phyloP scores from a whole-genome alignment of 257 asterid genomes.

The Petrea volubilis region DNA sequence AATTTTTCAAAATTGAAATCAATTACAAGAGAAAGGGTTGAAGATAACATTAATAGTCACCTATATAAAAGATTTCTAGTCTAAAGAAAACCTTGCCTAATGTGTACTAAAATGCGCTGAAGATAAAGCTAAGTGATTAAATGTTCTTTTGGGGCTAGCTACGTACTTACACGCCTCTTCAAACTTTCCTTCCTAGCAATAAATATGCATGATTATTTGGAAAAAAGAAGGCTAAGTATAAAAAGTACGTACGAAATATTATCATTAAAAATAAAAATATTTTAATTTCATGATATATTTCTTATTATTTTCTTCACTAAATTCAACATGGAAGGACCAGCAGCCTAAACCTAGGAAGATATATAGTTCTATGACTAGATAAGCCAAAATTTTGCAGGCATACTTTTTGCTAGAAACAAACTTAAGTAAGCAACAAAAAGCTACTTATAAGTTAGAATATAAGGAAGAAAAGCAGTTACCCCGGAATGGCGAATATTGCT shows the following conservation, averaged over 20 bases:
- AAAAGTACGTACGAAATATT: too few species aligned
- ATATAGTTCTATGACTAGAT: not conserved
- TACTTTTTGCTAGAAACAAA: not conserved
- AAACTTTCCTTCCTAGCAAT: not conserved
- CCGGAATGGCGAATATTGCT: too few species aligned
- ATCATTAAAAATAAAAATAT: too few species aligned
- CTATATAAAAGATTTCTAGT: too few species aligned
- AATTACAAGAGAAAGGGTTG: too few species aligned
- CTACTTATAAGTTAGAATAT: too few species aligned
- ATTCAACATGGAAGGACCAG: not conserved
- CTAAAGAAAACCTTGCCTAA: not conserved
- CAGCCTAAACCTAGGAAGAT: not conserved
- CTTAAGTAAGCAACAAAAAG: too few species aligned
- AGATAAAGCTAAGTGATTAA: not conserved
- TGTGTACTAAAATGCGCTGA: not conserved
- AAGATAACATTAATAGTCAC: too few species aligned
- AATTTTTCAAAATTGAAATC: too few species aligned
- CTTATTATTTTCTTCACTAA: not conserved
- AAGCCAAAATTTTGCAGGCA: not conserved
- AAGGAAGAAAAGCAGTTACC: too few species aligned
- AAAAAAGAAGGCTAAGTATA: not conserved
- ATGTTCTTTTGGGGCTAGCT: not conserved
- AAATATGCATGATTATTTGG: not conserved
- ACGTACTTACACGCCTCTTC: not conserved
- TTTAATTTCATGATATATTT: too few species aligned